Evolutionary conservation across 2,329 filamentous ascomycete species (phyloP).

Genomic region (Myriangium duriaei): DNA sequence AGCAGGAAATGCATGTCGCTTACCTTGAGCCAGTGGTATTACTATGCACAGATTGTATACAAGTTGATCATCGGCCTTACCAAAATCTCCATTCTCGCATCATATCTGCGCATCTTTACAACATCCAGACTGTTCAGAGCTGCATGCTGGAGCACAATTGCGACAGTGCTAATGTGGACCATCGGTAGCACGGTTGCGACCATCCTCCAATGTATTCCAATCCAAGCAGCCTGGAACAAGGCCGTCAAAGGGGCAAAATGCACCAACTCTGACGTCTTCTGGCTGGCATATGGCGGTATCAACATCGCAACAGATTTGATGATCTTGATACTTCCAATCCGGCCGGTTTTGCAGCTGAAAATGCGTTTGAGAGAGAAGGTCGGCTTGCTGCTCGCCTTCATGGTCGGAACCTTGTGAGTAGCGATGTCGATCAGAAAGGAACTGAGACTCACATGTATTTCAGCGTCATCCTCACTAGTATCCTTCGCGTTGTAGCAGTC

Average conservation of each 20-base stretch:
- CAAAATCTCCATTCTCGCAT: slow-evolving; percentile 37
- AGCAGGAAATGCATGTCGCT: too few species aligned
- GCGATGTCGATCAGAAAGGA: too few species aligned
- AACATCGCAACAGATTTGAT: slow-evolving; percentile 20
- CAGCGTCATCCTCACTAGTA: slow-evolving; percentile 16
- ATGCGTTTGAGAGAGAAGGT: slow-evolving; percentile 16
- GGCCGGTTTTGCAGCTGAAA: slow-evolving; percentile 16
- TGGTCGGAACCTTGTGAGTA: slow-evolving; percentile 18
- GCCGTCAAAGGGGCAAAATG: slow-evolving; percentile 20
- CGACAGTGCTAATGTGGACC: slow-evolving; percentile 18
- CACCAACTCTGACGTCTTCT: slow-evolving; percentile 18
- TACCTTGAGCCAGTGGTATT: too few species aligned
- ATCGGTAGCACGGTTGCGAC: slow-evolving; percentile 21
- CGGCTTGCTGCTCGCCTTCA: slow-evolving; percentile 17
- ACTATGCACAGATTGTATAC: not conserved
- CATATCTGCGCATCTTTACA: slow-evolving; percentile 36
- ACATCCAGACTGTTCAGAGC: slow-evolving; percentile 16
- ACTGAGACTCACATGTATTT: slow-evolving; percentile 10
- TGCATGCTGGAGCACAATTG: slow-evolving; percentile 16
- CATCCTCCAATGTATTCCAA: slow-evolving; percentile 23
- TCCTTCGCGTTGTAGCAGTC: slow-evolving; percentile 16
- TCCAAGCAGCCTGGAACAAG: slow-evolving; percentile 22
- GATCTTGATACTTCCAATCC: slow-evolving; percentile 19
- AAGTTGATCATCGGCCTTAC: slow-evolving; percentile 17
- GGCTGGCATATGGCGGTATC: slow-evolving; percentile 14